Evolutionary conservation across 495 filamentous ascomycete genomes (phyloP), one percentile per base, ranked within the genome.

Genomic region (Delitschia confertaspora): DNA sequence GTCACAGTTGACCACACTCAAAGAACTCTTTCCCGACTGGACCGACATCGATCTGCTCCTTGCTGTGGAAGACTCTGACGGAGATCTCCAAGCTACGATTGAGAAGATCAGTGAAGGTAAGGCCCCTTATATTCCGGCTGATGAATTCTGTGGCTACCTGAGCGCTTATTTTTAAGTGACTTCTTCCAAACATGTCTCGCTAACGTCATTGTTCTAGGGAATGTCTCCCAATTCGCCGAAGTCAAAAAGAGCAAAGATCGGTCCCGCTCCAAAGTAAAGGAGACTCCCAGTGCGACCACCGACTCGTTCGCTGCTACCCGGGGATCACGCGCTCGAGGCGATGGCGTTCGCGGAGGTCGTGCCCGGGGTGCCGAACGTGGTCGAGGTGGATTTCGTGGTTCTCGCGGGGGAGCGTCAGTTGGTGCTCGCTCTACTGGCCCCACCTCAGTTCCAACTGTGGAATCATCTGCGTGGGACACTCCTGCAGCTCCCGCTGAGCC

Each of bases 1-100:
- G 50, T 58, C 63, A 49, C 80, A 87, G 63, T 69, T 95, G 51
- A 67, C 64, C 37, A 77, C 71, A 46, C 78, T 96, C 59, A 86
- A 84, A 62, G 89, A 94, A 59, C 74, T 96, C 68, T 93, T 93
- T 70, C 76, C 86, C 19, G 78, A 83, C 61, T 93, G 87, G 88
- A 83, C 88, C 36, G 79, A 88, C 47, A 84, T 91, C 58, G 87
- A 96, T 60, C 73, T 96, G 36, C 76, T 95, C 36, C 88, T 87
- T 55, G 87, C 87, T 38, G 69, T 99, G 44, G 75, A 91, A 61
- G 91, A 99, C 69, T 88, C 85, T 27, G 75, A 88, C 57, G 91
- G 89, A 56, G 85, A 95, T 61, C 73, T 93, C 39, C 76, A 84
- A 55, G 69, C 74, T 51, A 80, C 89, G 53, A 87, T 86, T 68